phyloP scores from a whole-genome alignment of 2,329 filamentous ascomycete genomes.

The Xylariaceae sp. region DNA sequence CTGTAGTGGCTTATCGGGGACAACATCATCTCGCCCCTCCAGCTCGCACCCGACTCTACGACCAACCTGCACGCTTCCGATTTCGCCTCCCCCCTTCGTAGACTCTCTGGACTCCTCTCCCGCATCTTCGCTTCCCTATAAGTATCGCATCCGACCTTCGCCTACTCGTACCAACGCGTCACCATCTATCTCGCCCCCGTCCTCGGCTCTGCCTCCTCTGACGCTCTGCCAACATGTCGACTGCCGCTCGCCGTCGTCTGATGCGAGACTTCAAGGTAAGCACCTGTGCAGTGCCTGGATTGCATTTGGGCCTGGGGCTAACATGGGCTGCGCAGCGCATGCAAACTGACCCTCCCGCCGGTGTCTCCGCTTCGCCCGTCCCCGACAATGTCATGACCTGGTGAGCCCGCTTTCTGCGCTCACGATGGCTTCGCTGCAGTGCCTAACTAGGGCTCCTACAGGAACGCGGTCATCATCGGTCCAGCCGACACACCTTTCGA shows the following conservation, averaged over 20 bases:
- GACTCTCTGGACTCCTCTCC: too few relatives aligned
- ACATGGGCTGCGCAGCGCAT: conserved; percentile 61
- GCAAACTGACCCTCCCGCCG: conserved; percentile 96
- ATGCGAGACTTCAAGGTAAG: conserved; percentile 98
- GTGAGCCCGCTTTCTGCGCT: conserved; percentile 43
- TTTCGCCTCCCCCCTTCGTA: too few relatives aligned
- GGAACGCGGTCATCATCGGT: conserved; percentile 98
- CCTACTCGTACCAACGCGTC: background rate
- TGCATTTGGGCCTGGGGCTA: conserved; percentile 7
- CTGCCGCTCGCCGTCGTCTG: conserved; percentile 85
- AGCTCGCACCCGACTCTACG: too few relatives aligned
- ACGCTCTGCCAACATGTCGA: conserved; percentile 76
- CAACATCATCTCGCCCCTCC: too few relatives aligned
- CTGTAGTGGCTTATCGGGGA: too few relatives aligned
- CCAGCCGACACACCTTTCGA: conserved; percentile 96
- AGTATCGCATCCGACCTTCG: background rate
- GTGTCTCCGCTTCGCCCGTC: conserved; percentile 91
- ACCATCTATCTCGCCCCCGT: background rate
- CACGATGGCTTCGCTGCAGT: conserved; percentile 1
- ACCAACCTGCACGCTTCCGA: too few relatives aligned
- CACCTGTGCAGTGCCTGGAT: too few relatives aligned
- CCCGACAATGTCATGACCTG: conserved; percentile 97
- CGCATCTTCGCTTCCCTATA: too few relatives aligned
- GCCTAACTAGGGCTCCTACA: conserved; percentile 32
- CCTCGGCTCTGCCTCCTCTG: too few relatives aligned